Percentiles rank a stretch among this genome's conserved stretches.
Evolutionary conservation across 495 filamentous ascomycete species (phyloP).

Genomic region (Cercophora scortea): DNA sequence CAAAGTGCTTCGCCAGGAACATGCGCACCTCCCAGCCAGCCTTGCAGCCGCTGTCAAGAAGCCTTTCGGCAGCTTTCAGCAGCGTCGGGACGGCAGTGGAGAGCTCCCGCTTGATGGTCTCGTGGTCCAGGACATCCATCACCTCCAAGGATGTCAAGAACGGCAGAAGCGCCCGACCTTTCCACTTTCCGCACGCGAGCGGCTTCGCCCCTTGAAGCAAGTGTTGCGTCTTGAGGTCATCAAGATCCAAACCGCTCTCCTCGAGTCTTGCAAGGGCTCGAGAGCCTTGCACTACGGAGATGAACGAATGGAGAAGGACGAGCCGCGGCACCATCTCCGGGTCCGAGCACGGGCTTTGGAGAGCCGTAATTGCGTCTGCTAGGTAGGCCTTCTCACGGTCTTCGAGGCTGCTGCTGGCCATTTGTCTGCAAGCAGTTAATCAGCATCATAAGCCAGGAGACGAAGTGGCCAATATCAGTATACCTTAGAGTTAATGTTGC

Average conservation of each 20-base stretch:
- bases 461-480: background rate
- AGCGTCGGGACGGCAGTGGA: conserved; percentile 5
- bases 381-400: conserved; percentile 28
- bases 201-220: conserved; percentile 7
- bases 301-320: conserved; percentile 13
- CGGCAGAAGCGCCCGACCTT: conserved; percentile 5
- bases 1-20: conserved; percentile 27
- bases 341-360: conserved; percentile 17
- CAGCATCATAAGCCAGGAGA: too few relatives aligned
- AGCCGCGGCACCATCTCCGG: conserved; percentile 11
- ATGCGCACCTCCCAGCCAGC: conserved; percentile 31
- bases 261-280: conserved; percentile 7
- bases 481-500: conserved; percentile 23
- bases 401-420: conserved; percentile 22
- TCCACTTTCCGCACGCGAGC: conserved; percentile 5
- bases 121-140: conserved; percentile 6
- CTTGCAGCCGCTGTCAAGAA: conserved; percentile 16
- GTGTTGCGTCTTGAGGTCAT: conserved; percentile 1
- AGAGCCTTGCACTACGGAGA: conserved; percentile 6
- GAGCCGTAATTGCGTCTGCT: conserved; percentile 11
- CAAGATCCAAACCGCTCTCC: conserved; percentile 8
- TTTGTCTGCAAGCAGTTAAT: conserved; percentile 15
- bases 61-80: conserved; percentile 21
- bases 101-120: conserved; percentile 2
- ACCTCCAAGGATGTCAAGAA: conserved; percentile 15